Evolutionary conservation across 2,329 filamentous ascomycete genomes (phyloP).

Genomic region (Apiospora sp.): DNA sequence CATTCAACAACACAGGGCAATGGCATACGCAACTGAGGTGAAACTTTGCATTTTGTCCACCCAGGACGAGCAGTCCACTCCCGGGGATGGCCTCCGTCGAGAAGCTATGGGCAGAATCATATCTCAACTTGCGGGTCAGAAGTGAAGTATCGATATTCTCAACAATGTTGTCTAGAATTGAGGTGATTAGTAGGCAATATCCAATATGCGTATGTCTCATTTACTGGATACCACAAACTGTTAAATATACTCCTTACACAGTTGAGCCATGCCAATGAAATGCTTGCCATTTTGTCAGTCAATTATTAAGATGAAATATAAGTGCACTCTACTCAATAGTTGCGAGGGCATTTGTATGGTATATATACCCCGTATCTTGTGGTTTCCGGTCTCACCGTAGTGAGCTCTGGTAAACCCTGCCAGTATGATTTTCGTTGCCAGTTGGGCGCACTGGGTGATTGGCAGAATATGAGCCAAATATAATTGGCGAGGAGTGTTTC

Average conservation of each 20-base stretch:
- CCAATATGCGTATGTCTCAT: background rate
- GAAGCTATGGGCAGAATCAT: background rate
- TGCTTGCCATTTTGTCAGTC: background rate
- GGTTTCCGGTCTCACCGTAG: no score
- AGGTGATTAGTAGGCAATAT: background rate
- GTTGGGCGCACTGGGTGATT: background rate
- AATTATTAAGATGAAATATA: background rate
- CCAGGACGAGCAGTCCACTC: background rate
- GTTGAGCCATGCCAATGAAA: background rate
- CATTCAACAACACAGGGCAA: background rate
- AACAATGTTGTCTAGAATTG: background rate
- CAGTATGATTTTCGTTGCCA: background rate
- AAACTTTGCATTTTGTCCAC: background rate
- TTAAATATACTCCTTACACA: background rate
- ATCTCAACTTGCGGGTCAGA: background rate
- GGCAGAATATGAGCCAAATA: no score
- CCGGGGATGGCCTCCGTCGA: background rate
- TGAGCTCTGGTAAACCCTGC: background rate
- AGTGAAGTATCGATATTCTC: background rate
- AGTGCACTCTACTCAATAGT: no score
- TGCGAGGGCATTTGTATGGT: background rate
- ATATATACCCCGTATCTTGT: background rate
- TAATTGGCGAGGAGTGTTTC: background rate
- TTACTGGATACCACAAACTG: background rate
- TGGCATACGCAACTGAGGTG: background rate